These are phyloP conservation scores for Globisporangium lucens DNA, from an alignment of 352 stramenopile genomes.

Conservation along the genomic window DNA sequence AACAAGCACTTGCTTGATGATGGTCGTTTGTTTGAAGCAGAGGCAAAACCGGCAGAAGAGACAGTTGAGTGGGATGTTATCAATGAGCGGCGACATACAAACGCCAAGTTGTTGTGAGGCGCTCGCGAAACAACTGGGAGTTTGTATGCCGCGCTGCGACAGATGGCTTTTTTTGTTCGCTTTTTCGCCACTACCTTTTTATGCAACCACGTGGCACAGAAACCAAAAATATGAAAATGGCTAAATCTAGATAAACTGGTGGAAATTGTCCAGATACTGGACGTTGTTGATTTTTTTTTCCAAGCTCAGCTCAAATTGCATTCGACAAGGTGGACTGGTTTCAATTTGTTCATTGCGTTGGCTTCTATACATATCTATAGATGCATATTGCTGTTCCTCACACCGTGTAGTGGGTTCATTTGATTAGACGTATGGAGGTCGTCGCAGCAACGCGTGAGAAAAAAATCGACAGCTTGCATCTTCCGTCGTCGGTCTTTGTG, in stretches of 20 bases:
- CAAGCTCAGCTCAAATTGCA: too few species aligned
- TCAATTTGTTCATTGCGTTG: too few species aligned
- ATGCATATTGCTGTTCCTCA: too few species aligned
- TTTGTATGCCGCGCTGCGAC: background rate
- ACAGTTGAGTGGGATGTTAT: background rate
- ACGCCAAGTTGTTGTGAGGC: background rate
- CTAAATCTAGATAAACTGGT: background rate
- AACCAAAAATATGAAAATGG: background rate
- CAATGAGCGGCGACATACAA: background rate
- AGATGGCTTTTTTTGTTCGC: background rate
- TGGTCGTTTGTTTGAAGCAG: slow-evolving; percentile 9
- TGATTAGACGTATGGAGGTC: background rate
- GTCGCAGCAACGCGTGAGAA: background rate
- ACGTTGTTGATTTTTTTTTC: too few species aligned
- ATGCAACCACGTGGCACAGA: background rate
- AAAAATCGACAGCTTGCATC: background rate
- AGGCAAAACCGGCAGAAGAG: slow-evolving; percentile 12
- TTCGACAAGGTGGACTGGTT: too few species aligned
- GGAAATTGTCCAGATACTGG: too few species aligned
- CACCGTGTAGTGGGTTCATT: background rate
- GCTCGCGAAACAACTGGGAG: background rate
- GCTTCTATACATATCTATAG: too few species aligned
- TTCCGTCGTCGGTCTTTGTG: background rate
- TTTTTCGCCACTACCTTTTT: background rate
- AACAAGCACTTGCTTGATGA: background rate